These are phyloP conservation scores for Cinchona pubescens DNA, from an alignment of 257 asterid genomes.

Conservation along the genomic window DNA sequence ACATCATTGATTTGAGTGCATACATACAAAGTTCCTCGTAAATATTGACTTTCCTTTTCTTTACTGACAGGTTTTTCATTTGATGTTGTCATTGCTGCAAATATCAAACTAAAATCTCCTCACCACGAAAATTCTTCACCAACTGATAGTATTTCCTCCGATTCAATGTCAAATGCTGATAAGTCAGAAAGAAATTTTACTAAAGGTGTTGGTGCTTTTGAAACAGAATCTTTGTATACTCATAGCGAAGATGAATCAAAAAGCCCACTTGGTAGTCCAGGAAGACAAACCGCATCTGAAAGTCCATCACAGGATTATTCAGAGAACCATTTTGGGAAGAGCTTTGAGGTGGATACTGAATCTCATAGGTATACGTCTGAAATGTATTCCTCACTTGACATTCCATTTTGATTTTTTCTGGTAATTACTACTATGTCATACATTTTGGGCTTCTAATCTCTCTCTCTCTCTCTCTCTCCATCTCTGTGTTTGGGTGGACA, in stretches of 20 bases:
- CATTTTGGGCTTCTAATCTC: constrained; percentile 19
- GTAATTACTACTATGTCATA: not conserved
- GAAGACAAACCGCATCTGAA: constrained; percentile 45
- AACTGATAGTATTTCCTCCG: constrained; percentile 52
- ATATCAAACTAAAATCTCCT: constrained; percentile 45
- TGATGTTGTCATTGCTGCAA: constrained; percentile 58
- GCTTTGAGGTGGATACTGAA: constrained; percentile 71
- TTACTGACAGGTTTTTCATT: constrained; percentile 67
- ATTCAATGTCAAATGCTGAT: constrained; percentile 53
- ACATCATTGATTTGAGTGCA: not conserved
- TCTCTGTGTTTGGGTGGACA: constrained; percentile 28
- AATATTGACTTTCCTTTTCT: constrained; percentile 19
- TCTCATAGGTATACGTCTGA: constrained; percentile 51
- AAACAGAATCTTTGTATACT: constrained; percentile 51
- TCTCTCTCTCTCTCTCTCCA: constrained; percentile 11
- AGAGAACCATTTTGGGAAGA: constrained; percentile 59
- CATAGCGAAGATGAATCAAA: constrained; percentile 76
- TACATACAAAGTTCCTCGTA: constrained; percentile 8
- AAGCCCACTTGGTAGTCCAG: constrained; percentile 77
- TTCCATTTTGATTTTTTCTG: constrained; percentile 7
- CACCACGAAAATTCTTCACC: constrained; percentile 58
- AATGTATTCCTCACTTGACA: constrained; percentile 7
- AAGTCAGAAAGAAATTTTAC: constrained; percentile 49
- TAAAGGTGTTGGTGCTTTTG: constrained; percentile 45
- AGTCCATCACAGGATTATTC: constrained; percentile 70